phyloP scores from a whole-genome alignment of 176 grass and related monocot species.

The Carex parvula region DNA sequence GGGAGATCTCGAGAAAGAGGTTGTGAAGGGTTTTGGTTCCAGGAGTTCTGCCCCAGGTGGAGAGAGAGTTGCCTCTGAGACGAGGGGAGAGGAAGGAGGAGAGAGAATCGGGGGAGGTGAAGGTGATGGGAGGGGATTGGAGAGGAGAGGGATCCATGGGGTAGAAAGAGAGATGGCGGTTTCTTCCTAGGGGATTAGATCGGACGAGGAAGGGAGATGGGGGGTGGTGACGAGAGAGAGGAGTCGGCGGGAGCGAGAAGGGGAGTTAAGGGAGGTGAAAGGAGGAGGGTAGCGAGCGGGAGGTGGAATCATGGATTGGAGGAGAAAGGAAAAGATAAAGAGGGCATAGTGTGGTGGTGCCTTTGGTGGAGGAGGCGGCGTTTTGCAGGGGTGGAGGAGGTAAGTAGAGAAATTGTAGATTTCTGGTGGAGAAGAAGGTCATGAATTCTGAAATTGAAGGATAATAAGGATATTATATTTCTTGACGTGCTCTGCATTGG shows the following conservation, averaged over 20 bases:
- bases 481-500: neutral
- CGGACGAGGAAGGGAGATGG: conserved; percentile 25
- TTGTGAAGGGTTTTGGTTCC: conserved; percentile 79
- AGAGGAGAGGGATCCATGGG: conserved; percentile 29
- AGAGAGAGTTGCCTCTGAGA: conserved; percentile 33
- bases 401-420: neutral
- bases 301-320: conserved; percentile 3
- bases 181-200: conserved; percentile 12
- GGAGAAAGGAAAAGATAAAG: neutral
- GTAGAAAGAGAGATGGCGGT: conserved; percentile 30
- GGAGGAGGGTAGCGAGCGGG: conserved; percentile 9
- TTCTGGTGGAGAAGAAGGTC: neutral
- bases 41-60: conserved; percentile 58
- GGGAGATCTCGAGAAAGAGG: conserved; percentile 77
- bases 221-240: conserved; percentile 34
- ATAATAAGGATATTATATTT: conserved; percentile 3
- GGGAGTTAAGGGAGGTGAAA: conserved; percentile 7
- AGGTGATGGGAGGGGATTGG: conserved; percentile 42
- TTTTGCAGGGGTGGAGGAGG: neutral
- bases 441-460: neutral
- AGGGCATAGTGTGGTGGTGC: neutral
- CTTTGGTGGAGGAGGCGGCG: neutral
- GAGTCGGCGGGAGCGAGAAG: conserved; percentile 7
- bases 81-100: conserved; percentile 52
- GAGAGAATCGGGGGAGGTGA: conserved; percentile 66